Base-by-base conservation (phyloP, 257 asterid genomes). In the Solanum stenotomum region DNA sequence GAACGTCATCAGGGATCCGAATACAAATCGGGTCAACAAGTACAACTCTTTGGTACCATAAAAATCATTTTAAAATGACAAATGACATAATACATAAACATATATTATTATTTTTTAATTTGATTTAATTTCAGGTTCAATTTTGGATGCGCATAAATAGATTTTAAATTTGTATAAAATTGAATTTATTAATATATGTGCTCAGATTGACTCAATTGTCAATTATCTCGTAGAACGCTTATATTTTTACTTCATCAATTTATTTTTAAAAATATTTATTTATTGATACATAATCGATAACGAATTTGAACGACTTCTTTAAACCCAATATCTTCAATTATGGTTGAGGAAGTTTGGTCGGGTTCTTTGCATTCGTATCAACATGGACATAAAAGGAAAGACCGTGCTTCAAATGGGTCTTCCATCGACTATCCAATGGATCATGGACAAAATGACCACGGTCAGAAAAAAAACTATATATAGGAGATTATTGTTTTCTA, bases 401-500 rank as follows among this genome's bases (percentile, higher is more conserved):
- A 20, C 1, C 3, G 3, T 23, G 70, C 3, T 23, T 61, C 29
- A 23, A 9, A 61, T 23, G 15, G 1, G 68, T 61, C 27, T 61
- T 61, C 0, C 29, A 61, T 49, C 3, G 3, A 59, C 3, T 59
- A 22, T 59, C 9, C 6, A 61, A 56, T 5, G 14, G 6, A 61
- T 4, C 29, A 23, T 8, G 14, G 14, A 10, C 6, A 9, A 61
- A 61, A 23, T 9, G 7, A n/a, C 0, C 14, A 63, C 14, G 2
- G 3, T 9, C 0, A 1, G 0, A 61, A 10, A 56, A 8, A 61
- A 10, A 61, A 10, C 5, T 22, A 59, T 22, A 3, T 3, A 2
- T 10, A 63, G 2, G 8, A 4, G 16, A 11, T 0, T 0, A 5
- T 0, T 2, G 31, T 25, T 63, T 63, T 11, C 8, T 2, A 4